Base-by-base conservation (phyloP, 805 yeast genomes). In the Cyberlindnera suaveolens region DNA sequence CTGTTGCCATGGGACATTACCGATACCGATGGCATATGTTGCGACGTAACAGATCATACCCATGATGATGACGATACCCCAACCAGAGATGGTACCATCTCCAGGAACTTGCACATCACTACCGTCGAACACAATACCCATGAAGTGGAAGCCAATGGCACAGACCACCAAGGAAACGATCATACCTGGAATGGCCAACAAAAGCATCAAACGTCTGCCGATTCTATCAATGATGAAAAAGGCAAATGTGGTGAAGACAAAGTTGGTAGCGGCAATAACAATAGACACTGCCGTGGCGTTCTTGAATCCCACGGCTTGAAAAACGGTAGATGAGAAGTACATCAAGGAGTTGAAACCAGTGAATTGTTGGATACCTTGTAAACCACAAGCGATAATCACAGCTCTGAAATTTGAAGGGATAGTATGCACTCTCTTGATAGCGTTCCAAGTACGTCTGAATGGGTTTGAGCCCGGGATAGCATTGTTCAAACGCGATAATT, bases 1-100 rank as follows among this genome's bases (percentile, higher is more conserved):
- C 61, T 93, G 97, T 61, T 91, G 96, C 99, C 99, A 91, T 44
- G 98, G 97, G 43, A 88, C 93, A 63, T 91, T 90, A 67, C 99
- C 99, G 53, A 90, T 86, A 53, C 98, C 98, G 52, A 87, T 70
- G 39, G 97, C 96, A 62, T 90, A 91, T 42, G 83, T 80, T 3
- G 96, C 96, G 37, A 90, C 96, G 60, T 72, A 93, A 34, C 79
- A 62, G 50, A 91, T 87, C 86, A 90, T 89, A 41, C 88, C 81
- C 32, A 89, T 72, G 49, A 93, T 83, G 42, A 91, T 79, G 14
- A 90, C 80, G 48, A 85, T 77, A 17, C 96, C 96, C 96, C 97
- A 90, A 3, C 88, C 80, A 23, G 79, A 67, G 42, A 82, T 79
- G 10, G 49, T 34, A 17, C 68, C 62, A 16, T 50, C 51, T 34